Evolutionary conservation across 805 yeast species (phyloP), one percentile per base, ranked within the genome.

Genomic region (Saccharomycopsis amapae): DNA sequence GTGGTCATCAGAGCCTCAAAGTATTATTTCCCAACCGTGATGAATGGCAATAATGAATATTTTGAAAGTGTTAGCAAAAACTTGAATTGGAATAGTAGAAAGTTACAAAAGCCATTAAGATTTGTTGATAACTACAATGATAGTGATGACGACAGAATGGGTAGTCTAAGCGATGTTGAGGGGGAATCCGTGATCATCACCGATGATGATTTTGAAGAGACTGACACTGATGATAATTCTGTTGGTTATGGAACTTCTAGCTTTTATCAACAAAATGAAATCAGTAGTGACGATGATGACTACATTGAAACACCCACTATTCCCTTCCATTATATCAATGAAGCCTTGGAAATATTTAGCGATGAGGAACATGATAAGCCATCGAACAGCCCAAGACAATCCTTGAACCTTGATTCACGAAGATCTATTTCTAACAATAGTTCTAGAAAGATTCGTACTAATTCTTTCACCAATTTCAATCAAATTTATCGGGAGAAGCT

Each of bases 21-120:
- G 24, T 90, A 76, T 64, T 95, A 96, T 19, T 93, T 93, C 68
- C 98, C 98, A 4, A 88, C 96, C 1, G 93, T 93, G 2, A 75
- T 79, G 52, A 73, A 85, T 1, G 75, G 83, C 19, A 72, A 78
- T 46, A 75, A 83, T 4, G 93, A 86, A 62, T 79, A 85, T 65
- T 72, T 93, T 62, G 95, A 88, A 61, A 74, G 87, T 58, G 88
- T 87, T 38, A 76, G 90, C 61, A 69, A 95, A 56, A 81, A 94
- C 24, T 66, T 93, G 59, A 87, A 90, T 60, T 93, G 98, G 98
- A 90, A 90, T 61, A 87, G 76, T 23, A 74, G 97, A 54, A 93
- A 87, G 58, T 79, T 79, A 46, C 97, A 90, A 60, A 86, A 85
- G 56, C 81, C 95, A 15, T 38, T 49, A 22, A 44, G 40, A 33